These are phyloP conservation scores for Umbelopsis vinacea DNA, from an alignment of 192 early-diverging fungal species.

Conservation along the genomic window DNA sequence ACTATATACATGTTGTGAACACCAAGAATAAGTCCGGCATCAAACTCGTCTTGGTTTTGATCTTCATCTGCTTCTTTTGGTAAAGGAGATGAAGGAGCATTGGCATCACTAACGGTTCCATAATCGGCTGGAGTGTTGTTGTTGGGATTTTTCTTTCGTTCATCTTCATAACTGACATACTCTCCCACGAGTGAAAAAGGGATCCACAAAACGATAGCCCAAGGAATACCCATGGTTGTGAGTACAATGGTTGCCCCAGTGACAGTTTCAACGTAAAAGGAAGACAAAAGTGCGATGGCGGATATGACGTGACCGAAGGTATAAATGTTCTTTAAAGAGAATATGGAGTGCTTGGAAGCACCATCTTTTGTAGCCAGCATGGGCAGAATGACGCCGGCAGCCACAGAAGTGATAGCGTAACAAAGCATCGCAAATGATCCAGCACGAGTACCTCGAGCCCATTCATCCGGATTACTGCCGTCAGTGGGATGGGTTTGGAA, in stretches of 20 bases:
- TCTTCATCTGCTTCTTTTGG: slow-evolving; percentile 15
- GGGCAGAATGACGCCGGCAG: slow-evolving; percentile 66
- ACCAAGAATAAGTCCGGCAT: slow-evolving; percentile 81
- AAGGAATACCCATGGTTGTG: slow-evolving; percentile 80
- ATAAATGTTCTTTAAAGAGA: slow-evolving; percentile 70
- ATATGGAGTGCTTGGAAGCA: slow-evolving; percentile 31
- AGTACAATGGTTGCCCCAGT: slow-evolving; percentile 69
- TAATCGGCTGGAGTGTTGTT: not conserved
- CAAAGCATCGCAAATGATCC: slow-evolving; percentile 89
- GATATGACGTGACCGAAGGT: slow-evolving; percentile 71
- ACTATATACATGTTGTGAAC: slow-evolving; percentile 97
- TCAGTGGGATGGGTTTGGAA: slow-evolving; percentile 40
- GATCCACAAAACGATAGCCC: slow-evolving; percentile 90
- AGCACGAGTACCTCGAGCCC: slow-evolving; percentile 68
- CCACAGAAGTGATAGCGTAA: slow-evolving; percentile 75
- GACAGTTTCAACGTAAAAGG: slow-evolving; percentile 62
- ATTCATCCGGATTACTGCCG: slow-evolving; percentile 29
- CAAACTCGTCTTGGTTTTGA: slow-evolving; percentile 39
- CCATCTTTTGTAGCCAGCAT: slow-evolving; percentile 39
- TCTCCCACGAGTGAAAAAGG: slow-evolving; percentile 92
- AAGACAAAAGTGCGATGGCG: slow-evolving; percentile 67
- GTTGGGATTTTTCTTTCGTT: slow-evolving; percentile 21
- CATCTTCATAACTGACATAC: slow-evolving; percentile 59
- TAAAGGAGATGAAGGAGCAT: not conserved
- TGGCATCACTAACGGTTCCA: not conserved